Conservation (phyloP, 768 basidiomycete species). For the Sarcodon aspratus region DNA sequence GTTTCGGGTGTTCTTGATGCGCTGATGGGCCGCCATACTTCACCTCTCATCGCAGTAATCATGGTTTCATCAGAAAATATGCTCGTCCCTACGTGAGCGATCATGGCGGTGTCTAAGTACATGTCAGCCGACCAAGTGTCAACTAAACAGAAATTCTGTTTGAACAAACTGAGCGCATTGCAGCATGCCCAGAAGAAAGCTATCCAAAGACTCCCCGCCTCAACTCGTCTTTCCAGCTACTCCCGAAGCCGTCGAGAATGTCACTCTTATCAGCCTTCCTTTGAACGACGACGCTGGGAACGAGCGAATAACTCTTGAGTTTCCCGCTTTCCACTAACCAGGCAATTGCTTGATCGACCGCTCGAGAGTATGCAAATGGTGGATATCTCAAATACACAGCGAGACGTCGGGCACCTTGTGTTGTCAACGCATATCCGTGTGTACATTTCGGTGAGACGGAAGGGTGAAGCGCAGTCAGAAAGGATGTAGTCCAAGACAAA, state of each 20-base stretch:
- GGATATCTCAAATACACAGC: constrained; percentile 46
- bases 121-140: no score
- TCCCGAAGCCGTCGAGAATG: constrained; percentile 28
- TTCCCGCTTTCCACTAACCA: constrained; percentile 52
- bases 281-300: constrained; percentile 60
- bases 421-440: constrained; percentile 59
- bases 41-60: no score
- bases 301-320: constrained; percentile 49
- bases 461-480: constrained; percentile 32
- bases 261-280: constrained; percentile 49
- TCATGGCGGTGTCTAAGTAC: no score
- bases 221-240: constrained; percentile 43
- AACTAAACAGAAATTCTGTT: no score
- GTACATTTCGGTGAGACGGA: constrained; percentile 59
- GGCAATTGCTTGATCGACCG: constrained; percentile 62
- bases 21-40: no score
- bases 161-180: no score
- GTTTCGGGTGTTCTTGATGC: no score
- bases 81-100: no score
- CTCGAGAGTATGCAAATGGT: constrained; percentile 67
- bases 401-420: constrained; percentile 47
- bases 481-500: neutral
- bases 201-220: constrained; percentile 32
- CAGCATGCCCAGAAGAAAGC: neutral
- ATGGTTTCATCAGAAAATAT: no score